Percentiles rank a stretch among this genome's conserved stretches.
Evolutionary conservation across 306 rosid genomes (phyloP).

Genomic region (Lotus japonicus): DNA sequence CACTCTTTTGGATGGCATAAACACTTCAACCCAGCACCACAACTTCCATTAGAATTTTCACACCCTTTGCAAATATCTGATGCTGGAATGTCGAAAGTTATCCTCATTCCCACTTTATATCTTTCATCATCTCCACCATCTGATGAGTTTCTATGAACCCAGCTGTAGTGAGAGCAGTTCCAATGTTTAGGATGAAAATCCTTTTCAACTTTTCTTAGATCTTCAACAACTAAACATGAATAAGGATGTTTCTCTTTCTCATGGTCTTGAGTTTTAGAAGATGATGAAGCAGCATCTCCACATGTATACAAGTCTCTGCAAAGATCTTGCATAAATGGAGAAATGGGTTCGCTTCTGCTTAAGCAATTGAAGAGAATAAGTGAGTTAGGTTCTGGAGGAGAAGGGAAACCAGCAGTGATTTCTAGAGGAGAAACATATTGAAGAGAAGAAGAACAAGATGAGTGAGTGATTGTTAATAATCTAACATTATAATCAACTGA

Average conservation of each 20-base stretch:
- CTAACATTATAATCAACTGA: conserved; percentile 14
- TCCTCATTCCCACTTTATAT: conserved; percentile 33
- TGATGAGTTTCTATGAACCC: conserved; percentile 28
- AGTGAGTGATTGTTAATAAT: conserved; percentile 30
- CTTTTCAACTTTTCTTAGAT: conserved; percentile 27
- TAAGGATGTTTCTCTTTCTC: not conserved
- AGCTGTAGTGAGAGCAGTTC: conserved; percentile 49
- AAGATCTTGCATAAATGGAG: conserved; percentile 13
- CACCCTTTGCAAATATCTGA: conserved; percentile 65
- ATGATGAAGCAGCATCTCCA: conserved; percentile 22
- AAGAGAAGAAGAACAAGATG: conserved; percentile 28
- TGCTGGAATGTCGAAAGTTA: conserved; percentile 49
- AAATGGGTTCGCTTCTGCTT: conserved; percentile 15
- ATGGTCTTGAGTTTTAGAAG: conserved; percentile 8
- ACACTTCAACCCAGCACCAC: conserved; percentile 72
- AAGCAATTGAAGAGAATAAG: conserved; percentile 61
- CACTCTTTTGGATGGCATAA: conserved; percentile 64
- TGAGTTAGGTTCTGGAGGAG: conserved; percentile 43
- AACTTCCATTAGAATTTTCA: conserved; percentile 52
- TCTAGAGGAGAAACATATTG: conserved; percentile 35
- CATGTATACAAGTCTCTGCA: conserved; percentile 17
- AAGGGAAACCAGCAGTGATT: conserved; percentile 44
- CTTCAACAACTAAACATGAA: conserved; percentile 46
- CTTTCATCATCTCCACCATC: conserved; percentile 21
- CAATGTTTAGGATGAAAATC: conserved; percentile 45